phyloP scores from a whole-genome alignment of 768 basidiomycete species.

The Dendrothele bispora region DNA sequence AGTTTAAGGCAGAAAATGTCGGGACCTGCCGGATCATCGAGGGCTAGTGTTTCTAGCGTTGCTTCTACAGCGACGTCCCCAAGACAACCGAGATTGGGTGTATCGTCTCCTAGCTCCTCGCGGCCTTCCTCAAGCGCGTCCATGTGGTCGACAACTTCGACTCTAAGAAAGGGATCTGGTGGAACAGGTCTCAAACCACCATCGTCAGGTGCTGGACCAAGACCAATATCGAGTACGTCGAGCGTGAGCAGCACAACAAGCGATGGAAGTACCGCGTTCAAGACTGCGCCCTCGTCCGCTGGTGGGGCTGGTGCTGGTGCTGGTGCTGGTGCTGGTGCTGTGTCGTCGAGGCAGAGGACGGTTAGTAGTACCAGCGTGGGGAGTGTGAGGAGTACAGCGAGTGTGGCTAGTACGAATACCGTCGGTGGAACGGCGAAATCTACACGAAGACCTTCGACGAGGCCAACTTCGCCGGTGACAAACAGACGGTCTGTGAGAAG shows the following conservation, averaged over 20 bases:
- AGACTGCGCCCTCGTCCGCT: no score
- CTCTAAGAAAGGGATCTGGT: no score
- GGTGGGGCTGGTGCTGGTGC: no score
- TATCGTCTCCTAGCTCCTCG: no score
- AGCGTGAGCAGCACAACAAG: not conserved
- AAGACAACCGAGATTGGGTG: no score
- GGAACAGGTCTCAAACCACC: no score
- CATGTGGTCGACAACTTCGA: no score
- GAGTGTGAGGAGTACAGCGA: conserved; percentile 10
- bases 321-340: not conserved
- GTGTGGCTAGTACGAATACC: conserved; percentile 4
- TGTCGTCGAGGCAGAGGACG: conserved; percentile 3
- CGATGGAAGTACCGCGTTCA: not conserved
- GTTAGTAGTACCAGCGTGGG: conserved; percentile 9
- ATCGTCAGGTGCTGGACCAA: conserved; percentile 1
- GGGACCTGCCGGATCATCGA: no score
- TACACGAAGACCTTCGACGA: not conserved
- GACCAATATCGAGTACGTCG: conserved; percentile 1
- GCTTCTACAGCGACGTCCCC: no score
- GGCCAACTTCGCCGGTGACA: not conserved
- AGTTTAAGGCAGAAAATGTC: no score
- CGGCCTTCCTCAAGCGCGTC: no score
- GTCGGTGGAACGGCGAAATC: not conserved
- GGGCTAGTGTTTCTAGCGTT: no score
- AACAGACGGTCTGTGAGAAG: conserved; percentile 1